Percentiles rank a stretch among this genome's conserved stretches.
These are phyloP conservation scores for Aspergillus wentii DNA, from an alignment of 495 filamentous ascomycete species.

Conservation along the genomic window DNA sequence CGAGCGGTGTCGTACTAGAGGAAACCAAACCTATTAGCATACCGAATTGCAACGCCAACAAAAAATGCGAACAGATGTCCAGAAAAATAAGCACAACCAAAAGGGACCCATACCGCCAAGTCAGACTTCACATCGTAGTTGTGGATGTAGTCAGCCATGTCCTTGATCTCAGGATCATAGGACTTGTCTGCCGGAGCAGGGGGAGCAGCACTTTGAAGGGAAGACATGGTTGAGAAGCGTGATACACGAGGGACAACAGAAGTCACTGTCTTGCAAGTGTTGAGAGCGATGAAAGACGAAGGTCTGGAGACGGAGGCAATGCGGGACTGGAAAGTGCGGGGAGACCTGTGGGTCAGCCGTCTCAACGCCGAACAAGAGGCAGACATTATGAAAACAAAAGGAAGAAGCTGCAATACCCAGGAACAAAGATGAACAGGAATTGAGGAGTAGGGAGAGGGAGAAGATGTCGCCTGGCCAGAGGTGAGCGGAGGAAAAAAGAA, in stretches of 20 bases:
- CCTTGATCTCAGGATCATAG: constrained; percentile 87
- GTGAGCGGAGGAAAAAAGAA: constrained; percentile 1
- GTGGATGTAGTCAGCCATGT: constrained; percentile 92
- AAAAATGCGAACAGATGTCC: too few relatives aligned
- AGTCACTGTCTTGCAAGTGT: constrained; percentile 10
- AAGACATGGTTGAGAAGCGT: constrained; percentile 45
- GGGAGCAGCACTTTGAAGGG: constrained; percentile 37
- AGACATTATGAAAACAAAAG: constrained; percentile 21
- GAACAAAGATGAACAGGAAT: constrained; percentile 13
- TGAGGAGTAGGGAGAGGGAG: constrained; percentile 13
- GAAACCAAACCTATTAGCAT: constrained; percentile 4
- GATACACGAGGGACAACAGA: constrained; percentile 20
- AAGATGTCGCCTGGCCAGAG: constrained; percentile 6
- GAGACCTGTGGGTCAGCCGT: constrained; percentile 45
- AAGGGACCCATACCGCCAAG: constrained; percentile 87
- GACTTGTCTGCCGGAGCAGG: constrained; percentile 39
- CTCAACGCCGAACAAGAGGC: constrained; percentile 34
- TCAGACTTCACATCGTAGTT: constrained; percentile 86
- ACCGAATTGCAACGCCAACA: too few relatives aligned
- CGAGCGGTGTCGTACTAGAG: constrained; percentile 84
- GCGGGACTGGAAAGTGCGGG: constrained; percentile 44
- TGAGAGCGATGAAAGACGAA: constrained; percentile 16
- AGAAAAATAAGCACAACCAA: too few relatives aligned
- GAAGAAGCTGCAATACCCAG: constrained; percentile 20
- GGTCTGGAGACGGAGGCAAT: constrained; percentile 32